Conservation (phyloP, 352 stramenopile genomes). For the Pythium insidiosum region DNA sequence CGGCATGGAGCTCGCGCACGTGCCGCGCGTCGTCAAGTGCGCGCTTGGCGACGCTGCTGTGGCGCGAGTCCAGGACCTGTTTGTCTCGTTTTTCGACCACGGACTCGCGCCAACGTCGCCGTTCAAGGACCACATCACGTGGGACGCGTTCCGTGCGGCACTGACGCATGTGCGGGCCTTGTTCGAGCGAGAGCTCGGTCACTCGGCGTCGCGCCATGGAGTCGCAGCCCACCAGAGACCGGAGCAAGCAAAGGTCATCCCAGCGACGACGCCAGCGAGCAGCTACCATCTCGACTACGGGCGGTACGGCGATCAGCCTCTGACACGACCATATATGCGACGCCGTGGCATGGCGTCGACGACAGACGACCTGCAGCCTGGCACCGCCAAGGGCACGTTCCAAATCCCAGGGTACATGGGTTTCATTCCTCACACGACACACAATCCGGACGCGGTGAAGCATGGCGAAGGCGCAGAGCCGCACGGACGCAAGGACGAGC, state of each 20-base stretch:
- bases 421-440: constrained; percentile 49
- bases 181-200: constrained; percentile 30
- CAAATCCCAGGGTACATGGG: constrained; percentile 76
- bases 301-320: constrained; percentile 49
- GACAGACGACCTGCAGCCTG: constrained; percentile 58
- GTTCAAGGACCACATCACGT: constrained; percentile 37
- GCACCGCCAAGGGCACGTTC: constrained; percentile 64
- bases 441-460: constrained; percentile 46
- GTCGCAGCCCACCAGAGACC: not conserved
- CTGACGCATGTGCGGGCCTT: constrained; percentile 29
- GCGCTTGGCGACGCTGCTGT: constrained; percentile 24
- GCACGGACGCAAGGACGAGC: constrained; percentile 25
- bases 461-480: constrained; percentile 41
- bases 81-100: constrained; percentile 39
- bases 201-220: constrained; percentile 1
- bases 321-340: constrained; percentile 61
- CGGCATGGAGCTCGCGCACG: constrained; percentile 34
- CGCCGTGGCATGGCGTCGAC: constrained; percentile 75
- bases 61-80: constrained; percentile 28
- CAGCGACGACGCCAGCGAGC: constrained; percentile 50
- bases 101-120: constrained; percentile 12
- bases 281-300: constrained; percentile 70
- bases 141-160: constrained; percentile 31
- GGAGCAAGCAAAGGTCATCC: constrained; percentile 27
- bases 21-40: constrained; percentile 34